phyloP scores from a whole-genome alignment of 169 alveolate species.

The Plasmodium inui region DNA sequence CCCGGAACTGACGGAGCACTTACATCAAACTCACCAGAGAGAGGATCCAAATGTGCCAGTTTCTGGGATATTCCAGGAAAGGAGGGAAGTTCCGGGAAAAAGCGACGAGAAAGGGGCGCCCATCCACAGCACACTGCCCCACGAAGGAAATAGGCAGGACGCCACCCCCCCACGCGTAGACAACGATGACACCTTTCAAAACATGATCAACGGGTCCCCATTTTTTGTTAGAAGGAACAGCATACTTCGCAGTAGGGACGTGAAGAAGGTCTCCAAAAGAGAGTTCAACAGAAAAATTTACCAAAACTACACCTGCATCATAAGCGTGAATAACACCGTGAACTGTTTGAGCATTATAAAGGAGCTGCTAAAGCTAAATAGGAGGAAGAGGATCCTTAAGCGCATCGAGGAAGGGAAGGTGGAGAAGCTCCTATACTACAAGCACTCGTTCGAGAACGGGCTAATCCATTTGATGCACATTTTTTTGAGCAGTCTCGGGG shows the following conservation, averaged over 20 bases:
- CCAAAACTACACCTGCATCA: constrained; percentile 41
- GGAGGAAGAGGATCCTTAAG: constrained; percentile 18
- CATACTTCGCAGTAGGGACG: constrained; percentile 16
- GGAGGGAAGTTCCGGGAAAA: not conserved
- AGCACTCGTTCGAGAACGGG: constrained; percentile 69
- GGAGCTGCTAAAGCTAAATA: constrained; percentile 54
- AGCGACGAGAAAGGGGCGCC: not conserved
- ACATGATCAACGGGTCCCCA: not conserved
- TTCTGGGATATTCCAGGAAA: not conserved
- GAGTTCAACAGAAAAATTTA: constrained; percentile 57
- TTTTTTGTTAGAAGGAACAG: constrained; percentile 23
- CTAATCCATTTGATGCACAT: constrained; percentile 27
- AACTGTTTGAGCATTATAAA: constrained; percentile 60
- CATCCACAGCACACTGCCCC: not conserved
- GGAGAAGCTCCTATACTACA: constrained; percentile 61
- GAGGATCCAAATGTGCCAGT: not conserved
- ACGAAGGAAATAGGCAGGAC: not conserved
- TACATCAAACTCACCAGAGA: not conserved
- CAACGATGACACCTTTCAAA: not conserved
- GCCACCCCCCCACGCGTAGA: not conserved
- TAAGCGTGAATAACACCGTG: constrained; percentile 71
- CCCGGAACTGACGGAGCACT: not conserved
- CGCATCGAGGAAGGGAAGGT: constrained; percentile 14
- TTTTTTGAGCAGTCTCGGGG: constrained; percentile 39
- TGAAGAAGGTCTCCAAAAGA: constrained; percentile 13